Base-by-base conservation (phyloP, 345 rosid genomes). In the Salix exigua region DNA sequence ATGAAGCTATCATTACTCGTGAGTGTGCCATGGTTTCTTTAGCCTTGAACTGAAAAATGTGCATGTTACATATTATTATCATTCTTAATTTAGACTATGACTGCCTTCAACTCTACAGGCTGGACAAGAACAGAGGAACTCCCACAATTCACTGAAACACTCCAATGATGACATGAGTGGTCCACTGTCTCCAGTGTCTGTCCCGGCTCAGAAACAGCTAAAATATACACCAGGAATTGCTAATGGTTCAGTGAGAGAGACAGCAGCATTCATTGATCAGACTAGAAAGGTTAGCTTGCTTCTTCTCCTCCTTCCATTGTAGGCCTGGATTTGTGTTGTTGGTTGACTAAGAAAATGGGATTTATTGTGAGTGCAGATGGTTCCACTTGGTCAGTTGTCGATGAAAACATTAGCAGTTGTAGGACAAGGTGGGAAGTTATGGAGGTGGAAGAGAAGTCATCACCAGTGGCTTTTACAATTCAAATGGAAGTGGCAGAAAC, bases 391-490 rank as follows among this genome's bases (percentile, higher is more conserved):
- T 67, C 97, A 90, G 75, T 76, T 88, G 73, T 87, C 99, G 8
- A 88, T 82, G 88, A 92, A 85, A 77, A 96, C 84, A 84, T 78
- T 89, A 81, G 88, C 90, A 64, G 88, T 85, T 26, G 77, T 87
- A 33, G 93, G 96, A 66, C 87, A 91, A 81, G 89, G 93, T 77
- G 98, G 97, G 76, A 96, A 89, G 81, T 87, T 96, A 70, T 93
- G 99, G 99, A 93, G 99, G 87, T 96, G 99, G 99, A 96, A 96
- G 84, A 92, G 99, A 87, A 91, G 99, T 78, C 99, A 96, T 86
- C 98, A 93, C 81, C 96, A 91, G 68, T 96, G 99, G 98, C 93
- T 90, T 53, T 81, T 96, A 82, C 99, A 96, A 74, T 96, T 92
- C 88, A 96, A 96, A 83, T 96, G 97, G 96, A 96, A 96, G 84